These are phyloP conservation scores for Ceratocystis eucalypticola DNA, from an alignment of 2,329 filamentous ascomycete species.

Conservation along the genomic window DNA sequence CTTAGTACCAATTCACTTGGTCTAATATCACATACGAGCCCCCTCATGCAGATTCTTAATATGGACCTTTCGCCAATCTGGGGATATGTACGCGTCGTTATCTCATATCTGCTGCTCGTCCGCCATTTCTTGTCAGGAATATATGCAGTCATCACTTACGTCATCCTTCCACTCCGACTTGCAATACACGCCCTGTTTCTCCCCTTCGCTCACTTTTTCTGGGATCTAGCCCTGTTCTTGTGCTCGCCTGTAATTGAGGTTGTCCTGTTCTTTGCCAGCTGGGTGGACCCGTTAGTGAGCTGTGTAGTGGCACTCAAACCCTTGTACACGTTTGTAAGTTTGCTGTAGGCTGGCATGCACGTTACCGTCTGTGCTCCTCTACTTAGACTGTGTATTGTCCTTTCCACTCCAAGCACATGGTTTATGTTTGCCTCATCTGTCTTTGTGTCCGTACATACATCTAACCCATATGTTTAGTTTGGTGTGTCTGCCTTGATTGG, in stretches of 20 bases:
- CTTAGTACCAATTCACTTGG: neutral
- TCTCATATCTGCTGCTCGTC: neutral
- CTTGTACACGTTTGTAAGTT: slow-evolving; percentile 19
- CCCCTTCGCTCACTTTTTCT: neutral
- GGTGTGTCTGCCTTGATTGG: slow-evolving; percentile 16
- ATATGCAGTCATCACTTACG: neutral
- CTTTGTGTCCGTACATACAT: neutral
- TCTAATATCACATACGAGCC: neutral
- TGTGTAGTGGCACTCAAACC: slow-evolving; percentile 8
- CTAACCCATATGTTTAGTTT: slow-evolving; percentile 1
- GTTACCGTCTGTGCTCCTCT: neutral
- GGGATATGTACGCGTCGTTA: neutral
- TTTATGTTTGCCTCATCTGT: neutral
- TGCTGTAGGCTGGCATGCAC: neutral
- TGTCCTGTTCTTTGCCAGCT: slow-evolving; percentile 1
- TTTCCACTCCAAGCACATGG: neutral
- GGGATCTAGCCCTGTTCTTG: neutral
- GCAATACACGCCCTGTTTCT: neutral
- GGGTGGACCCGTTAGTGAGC: neutral
- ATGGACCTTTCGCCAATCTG: neutral
- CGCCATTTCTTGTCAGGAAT: neutral
- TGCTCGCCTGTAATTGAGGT: slow-evolving; percentile 14
- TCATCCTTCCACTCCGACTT: neutral
- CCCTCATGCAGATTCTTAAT: neutral
- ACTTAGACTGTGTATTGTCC: neutral